Evolutionary conservation across 352 stramenopile species (phyloP), one percentile per base, ranked within the genome.

Genomic region (Phytopythium sindhum): DNA sequence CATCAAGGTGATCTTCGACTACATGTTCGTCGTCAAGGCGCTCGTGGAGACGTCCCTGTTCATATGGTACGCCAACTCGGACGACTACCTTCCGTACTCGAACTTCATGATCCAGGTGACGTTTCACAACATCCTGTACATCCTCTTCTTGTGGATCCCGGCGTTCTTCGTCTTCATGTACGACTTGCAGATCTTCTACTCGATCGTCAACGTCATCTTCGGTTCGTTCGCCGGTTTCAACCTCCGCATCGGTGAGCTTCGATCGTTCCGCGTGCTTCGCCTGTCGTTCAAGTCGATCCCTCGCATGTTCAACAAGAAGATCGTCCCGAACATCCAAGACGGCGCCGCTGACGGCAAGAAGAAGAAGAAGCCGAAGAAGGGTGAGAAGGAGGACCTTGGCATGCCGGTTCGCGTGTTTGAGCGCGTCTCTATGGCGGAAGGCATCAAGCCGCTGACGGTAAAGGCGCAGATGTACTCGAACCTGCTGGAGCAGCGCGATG

Each of bases 251-350:
- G 86, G 86, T 73, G 86, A 95, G 35, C 58, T 95, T 28, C 84
- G 86, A 14, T 95, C 86, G 12, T 95, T 95, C 79, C 82, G 86
- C 41, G 81, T 95, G 24, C 69, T 95, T 11, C 84, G 86, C 12
- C 66, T 91, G 24, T 84, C 86, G 39, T 95, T 95, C 70, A 93
- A 93, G 79, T 90, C 78, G 26, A 95, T 95, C 60, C 86, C 86
- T 21, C 70, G 84, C 28, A 84, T 93, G 66, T 95, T 95, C 63
- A 95, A 95, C 73, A 88, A 91, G 70, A 95, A 95, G 60, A 88
- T 95, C 61, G 84, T 95, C 23, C 79, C 83, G 37, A 95, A 95
- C 64, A 89, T 95, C 63, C 78, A 89, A 28, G 86, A 94, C 55
- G 71, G 65, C 11, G 62, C 64, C 11, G 67, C 61, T 47, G 67